Evolutionary conservation across 805 yeast genomes (phyloP).

Genomic region (Suhomyces tanzawaensis): DNA sequence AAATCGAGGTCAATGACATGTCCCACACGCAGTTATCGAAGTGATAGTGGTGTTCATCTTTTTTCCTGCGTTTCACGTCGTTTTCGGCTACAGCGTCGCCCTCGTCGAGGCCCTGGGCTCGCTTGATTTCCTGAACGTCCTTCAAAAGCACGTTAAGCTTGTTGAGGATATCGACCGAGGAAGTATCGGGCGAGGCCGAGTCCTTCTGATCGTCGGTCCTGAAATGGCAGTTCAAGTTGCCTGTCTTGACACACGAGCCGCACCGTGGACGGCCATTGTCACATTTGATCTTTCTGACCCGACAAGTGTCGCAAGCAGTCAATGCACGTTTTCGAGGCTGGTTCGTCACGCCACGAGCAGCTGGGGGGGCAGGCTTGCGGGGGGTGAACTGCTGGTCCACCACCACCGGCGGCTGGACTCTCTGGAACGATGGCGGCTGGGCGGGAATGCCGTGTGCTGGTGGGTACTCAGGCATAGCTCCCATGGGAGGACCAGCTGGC

Average conservation of each 20-base stretch:
- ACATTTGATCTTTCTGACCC: slow-evolving; percentile 36
- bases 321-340: slow-evolving; percentile 27
- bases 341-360: neutral
- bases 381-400: neutral
- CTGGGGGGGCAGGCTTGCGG: neutral
- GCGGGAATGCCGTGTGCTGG: neutral
- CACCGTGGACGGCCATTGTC: slow-evolving; percentile 36
- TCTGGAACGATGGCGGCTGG: neutral
- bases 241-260: slow-evolving; percentile 32
- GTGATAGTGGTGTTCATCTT: slow-evolving; percentile 1
- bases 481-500: neutral
- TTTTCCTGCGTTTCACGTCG: neutral
- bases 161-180: slow-evolving; percentile 23
- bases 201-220: slow-evolving; percentile 26
- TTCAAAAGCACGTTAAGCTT: slow-evolving; percentile 30
- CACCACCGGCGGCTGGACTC: neutral
- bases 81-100: neutral
- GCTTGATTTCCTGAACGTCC: slow-evolving; percentile 21
- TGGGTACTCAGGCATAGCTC: neutral
- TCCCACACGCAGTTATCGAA: slow-evolving; percentile 29
- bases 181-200: slow-evolving; percentile 22
- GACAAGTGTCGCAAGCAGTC: slow-evolving; percentile 40
- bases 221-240: slow-evolving; percentile 28
- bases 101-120: slow-evolving; percentile 2
- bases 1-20: slow-evolving; percentile 29